Conservation (phyloP, 768 basidiomycete genomes). For the Trametes gibbosa region DNA sequence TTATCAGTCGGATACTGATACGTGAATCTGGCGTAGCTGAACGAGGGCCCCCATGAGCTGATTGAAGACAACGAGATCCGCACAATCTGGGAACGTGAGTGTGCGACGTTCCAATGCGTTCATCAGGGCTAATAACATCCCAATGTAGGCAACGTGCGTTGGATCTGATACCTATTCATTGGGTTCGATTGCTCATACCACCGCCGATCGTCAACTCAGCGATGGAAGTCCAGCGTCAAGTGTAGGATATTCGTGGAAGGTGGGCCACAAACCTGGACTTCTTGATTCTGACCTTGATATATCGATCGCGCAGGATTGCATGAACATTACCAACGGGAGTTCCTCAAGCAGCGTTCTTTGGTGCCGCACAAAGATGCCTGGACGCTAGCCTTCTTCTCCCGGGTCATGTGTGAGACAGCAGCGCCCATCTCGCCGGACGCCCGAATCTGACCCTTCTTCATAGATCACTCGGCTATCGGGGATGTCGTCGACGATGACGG, state of each 20-base stretch:
- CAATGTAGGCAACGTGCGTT: conserved; percentile 1
- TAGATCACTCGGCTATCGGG: conserved; percentile 14
- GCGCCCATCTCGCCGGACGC: background rate
- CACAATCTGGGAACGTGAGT: conserved; percentile 9
- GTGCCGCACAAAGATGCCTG: conserved; percentile 3
- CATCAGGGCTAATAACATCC: no score
- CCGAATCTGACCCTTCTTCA: background rate
- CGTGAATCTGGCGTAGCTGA: background rate
- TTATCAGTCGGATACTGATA: background rate
- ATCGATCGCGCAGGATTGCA: background rate
- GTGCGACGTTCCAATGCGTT: background rate
- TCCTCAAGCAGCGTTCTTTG: background rate
- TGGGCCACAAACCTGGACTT: background rate
- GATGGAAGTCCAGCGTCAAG: conserved; percentile 9
- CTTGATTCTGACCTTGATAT: background rate
- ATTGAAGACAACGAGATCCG: conserved; percentile 1
- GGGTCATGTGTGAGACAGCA: conserved; percentile 3
- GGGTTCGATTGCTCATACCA: no score
- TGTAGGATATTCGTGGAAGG: conserved; percentile 8
- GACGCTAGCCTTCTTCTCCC: conserved; percentile 10
- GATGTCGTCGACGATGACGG: conserved; percentile 13
- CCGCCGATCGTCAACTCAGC: background rate
- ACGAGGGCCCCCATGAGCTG: conserved; percentile 3
- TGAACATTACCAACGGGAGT: background rate
- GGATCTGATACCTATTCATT: background rate